Evolutionary conservation across 306 rosid species (phyloP).

Genomic region (Castanea crenata): DNA sequence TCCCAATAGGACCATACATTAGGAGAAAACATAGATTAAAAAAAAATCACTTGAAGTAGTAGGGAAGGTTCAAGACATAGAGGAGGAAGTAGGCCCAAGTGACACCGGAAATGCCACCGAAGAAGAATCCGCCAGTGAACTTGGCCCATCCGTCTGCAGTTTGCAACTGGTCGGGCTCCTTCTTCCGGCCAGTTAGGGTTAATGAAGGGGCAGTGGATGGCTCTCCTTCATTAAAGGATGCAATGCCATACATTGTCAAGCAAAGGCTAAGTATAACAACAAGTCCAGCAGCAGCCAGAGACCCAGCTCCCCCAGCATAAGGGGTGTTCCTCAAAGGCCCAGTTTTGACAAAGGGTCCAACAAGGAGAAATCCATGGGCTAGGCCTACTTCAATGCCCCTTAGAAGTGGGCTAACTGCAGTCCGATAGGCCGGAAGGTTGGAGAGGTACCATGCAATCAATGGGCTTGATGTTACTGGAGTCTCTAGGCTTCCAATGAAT

Average conservation of each 20-base stretch:
- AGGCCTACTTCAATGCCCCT: conserved; percentile 89
- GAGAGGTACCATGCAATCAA: conserved; percentile 93
- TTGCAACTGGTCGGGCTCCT: conserved; percentile 88
- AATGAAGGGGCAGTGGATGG: conserved; percentile 78
- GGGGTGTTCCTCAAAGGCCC: conserved; percentile 86
- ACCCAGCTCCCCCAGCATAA: conserved; percentile 69
- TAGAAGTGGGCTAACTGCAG: conserved; percentile 86
- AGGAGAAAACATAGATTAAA: not conserved
- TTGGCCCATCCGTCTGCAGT: conserved; percentile 96
- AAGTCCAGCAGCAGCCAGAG: conserved; percentile 87
- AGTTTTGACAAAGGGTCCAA: conserved; percentile 89
- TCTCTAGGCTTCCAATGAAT: conserved; percentile 96
- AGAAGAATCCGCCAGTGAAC: conserved; percentile 95
- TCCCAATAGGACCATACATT: conserved; percentile 14
- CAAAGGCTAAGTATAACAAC: conserved; percentile 74
- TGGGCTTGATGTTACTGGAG: conserved; percentile 96
- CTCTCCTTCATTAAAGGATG: conserved; percentile 91
- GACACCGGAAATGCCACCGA: conserved; percentile 94
- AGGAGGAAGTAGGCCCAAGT: conserved; percentile 86
- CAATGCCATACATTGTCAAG: conserved; percentile 70
- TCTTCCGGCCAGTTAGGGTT: conserved; percentile 84
- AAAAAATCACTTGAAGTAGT: conserved; percentile 62
- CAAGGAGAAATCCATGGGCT: conserved; percentile 83
- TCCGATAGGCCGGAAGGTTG: conserved; percentile 90
- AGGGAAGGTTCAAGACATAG: conserved; percentile 76